Percentiles rank a stretch among this genome's conserved stretches.
Evolutionary conservation across 1,284 basidiomycete species (phyloP).

Genomic region (Kwoniella shivajii): DNA sequence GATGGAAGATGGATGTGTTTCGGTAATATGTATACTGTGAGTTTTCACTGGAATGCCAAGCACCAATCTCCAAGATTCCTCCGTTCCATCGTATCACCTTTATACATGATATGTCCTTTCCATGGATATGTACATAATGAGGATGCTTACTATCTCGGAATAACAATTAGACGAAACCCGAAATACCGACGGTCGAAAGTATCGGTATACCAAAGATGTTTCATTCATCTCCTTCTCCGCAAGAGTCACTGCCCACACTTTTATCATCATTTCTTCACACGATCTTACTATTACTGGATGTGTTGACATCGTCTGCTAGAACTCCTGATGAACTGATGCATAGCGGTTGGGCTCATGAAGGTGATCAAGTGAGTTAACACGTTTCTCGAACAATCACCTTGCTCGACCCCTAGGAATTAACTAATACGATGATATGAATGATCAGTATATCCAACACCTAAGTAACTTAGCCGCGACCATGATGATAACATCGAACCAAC

Average conservation of each 20-base stretch:
- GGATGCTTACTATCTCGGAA: not conserved
- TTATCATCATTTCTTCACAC: constrained; percentile 50
- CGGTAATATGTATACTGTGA: constrained; percentile 46
- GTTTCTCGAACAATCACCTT: no score
- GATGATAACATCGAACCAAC: constrained; percentile 50
- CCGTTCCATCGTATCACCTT: not conserved
- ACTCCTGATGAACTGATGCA: constrained; percentile 41
- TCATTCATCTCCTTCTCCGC: constrained; percentile 31
- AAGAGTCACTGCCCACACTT: constrained; percentile 34
- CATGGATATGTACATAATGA: not conserved
- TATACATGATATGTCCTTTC: not conserved
- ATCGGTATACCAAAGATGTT: constrained; percentile 38
- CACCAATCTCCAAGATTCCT: not conserved
- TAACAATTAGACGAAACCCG: constrained; percentile 34
- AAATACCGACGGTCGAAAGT: constrained; percentile 35
- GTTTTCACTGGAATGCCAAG: constrained; percentile 9
- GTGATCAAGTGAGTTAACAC: constrained; percentile 42
- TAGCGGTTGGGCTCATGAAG: constrained; percentile 41
- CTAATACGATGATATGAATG: no score
- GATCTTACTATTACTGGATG: constrained; percentile 42
- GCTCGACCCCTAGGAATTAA: no score
- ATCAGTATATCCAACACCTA: constrained; percentile 50
- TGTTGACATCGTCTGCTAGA: constrained; percentile 41
- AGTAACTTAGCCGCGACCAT: constrained; percentile 47
- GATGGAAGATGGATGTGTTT: constrained; percentile 49